phyloP scores from a whole-genome alignment of 331 rosid genomes.

The Ulmus americana region DNA sequence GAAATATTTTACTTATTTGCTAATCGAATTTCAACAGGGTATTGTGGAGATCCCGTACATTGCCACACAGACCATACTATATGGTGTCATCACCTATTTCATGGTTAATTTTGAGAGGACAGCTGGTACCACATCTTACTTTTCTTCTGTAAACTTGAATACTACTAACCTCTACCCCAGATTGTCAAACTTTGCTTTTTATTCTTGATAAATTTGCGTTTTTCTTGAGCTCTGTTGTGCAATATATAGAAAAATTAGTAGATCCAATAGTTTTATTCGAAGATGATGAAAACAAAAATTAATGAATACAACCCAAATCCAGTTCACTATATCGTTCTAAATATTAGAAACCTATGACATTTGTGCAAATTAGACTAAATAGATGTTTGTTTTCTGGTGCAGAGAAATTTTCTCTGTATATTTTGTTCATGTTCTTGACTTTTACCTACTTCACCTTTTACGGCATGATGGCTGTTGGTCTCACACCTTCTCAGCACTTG shows the following conservation, averaged over 20 bases:
- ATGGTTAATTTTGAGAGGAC: conserved; percentile 71
- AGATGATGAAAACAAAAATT: neutral
- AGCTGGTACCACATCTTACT: conserved; percentile 31
- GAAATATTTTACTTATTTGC: neutral
- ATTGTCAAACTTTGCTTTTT: too few species aligned
- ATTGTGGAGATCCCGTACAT: conserved; percentile 80
- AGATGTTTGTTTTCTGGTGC: conserved; percentile 22
- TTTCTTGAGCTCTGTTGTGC: neutral
- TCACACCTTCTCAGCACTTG: conserved; percentile 66
- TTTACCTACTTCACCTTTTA: conserved; percentile 80
- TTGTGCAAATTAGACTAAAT: neutral
- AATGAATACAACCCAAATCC: neutral
- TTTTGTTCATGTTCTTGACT: conserved; percentile 70
- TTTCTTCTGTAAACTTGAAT: neutral
- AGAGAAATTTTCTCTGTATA: conserved; percentile 57
- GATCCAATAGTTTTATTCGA: neutral
- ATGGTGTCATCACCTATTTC: conserved; percentile 67
- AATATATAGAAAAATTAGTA: neutral
- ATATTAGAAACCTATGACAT: neutral
- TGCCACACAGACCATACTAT: conserved; percentile 56
- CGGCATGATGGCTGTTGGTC: conserved; percentile 80
- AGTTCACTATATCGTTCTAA: neutral
- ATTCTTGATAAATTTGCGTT: too few species aligned
- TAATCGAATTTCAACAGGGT: conserved; percentile 46
- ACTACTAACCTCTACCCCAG: too few species aligned